phyloP scores from a whole-genome alignment of 352 stramenopile species.

The Globisporangium apiculatum region DNA sequence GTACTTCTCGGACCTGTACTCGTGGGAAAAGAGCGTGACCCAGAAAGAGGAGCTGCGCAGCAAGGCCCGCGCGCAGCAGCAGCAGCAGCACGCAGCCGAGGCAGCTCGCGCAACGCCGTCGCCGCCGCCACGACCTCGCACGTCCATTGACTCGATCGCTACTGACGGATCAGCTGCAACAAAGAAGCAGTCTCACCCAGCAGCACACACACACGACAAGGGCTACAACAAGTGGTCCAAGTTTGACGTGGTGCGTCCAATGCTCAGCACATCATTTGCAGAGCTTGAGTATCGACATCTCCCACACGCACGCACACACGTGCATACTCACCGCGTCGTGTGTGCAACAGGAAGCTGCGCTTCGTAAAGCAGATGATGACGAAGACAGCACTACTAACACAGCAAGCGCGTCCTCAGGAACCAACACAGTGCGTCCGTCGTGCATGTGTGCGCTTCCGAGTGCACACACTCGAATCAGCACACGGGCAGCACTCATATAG shows the following conservation, averaged over 20 bases:
- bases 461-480: too few species aligned
- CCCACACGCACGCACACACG: too few species aligned
- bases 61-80: conserved; percentile 11
- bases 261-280: too few species aligned
- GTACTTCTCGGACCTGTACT: conserved; percentile 70
- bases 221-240: conserved; percentile 88
- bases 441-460: too few species aligned
- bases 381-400: background rate
- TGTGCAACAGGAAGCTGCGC: conserved; percentile 30
- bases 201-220: conserved; percentile 84
- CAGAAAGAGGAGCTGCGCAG: conserved; percentile 43
- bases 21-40: conserved; percentile 68
- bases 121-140: background rate
- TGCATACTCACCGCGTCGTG: background rate
- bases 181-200: conserved; percentile 26
- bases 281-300: too few species aligned
- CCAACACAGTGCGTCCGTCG: too few species aligned
- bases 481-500: too few species aligned
- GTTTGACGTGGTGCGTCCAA: conserved; percentile 71
- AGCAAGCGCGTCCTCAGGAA: too few species aligned
- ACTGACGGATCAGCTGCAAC: background rate
- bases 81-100: background rate
- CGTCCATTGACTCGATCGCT: background rate
- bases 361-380: conserved; percentile 33
- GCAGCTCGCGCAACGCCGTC: background rate